Evolutionary conservation across 257 asterid genomes (phyloP).

Genomic region (Solanum phureja): DNA sequence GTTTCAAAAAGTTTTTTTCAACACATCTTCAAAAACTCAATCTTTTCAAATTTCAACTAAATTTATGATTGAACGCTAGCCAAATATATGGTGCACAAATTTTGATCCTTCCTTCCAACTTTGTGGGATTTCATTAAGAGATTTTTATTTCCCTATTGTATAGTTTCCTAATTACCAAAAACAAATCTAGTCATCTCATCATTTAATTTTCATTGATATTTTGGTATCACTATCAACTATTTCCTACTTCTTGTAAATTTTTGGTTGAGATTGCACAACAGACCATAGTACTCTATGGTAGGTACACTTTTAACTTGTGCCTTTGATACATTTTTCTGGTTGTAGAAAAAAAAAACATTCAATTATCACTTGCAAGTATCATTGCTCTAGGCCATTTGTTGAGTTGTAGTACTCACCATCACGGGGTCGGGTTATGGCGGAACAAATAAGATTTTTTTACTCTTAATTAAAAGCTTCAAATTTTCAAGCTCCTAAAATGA

Average conservation of each 20-base stretch:
- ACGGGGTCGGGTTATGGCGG: accelerated
- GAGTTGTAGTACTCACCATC: background rate
- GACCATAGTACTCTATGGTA: background rate
- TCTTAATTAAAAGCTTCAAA: background rate
- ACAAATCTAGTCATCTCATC: background rate
- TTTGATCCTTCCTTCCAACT: background rate
- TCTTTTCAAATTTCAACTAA: too few species aligned
- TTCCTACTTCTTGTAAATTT: background rate
- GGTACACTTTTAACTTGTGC: background rate
- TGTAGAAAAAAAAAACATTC: background rate
- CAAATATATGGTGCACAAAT: too few species aligned
- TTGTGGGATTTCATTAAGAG: background rate
- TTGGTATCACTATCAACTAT: background rate
- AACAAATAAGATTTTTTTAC: background rate
- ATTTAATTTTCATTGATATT: background rate
- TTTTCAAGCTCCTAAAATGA: background rate
- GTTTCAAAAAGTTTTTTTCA: too few species aligned
- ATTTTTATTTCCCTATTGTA: background rate
- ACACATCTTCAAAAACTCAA: too few species aligned
- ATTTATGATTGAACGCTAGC: too few species aligned
- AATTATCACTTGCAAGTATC: background rate
- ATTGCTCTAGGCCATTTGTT: background rate
- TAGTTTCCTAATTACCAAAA: background rate
- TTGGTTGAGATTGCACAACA: background rate
- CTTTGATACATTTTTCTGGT: background rate